These are phyloP conservation scores for Talaromyces sp. DNA, from an alignment of 2,329 filamentous ascomycete genomes.

Conservation along the genomic window DNA sequence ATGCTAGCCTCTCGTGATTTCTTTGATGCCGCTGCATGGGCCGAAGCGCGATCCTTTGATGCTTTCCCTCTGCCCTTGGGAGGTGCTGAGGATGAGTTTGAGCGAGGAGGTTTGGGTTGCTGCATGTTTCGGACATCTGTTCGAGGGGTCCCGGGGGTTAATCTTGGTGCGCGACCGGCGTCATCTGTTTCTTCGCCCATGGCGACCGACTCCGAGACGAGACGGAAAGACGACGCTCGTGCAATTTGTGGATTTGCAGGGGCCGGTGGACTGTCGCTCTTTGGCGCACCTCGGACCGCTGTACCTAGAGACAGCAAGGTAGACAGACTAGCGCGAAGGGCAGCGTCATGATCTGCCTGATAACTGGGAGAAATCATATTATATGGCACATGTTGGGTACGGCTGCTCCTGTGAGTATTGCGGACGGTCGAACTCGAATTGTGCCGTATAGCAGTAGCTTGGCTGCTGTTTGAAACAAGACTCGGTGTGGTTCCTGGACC, in stretches of 20 bases:
- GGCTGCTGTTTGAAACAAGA: constrained; percentile 39
- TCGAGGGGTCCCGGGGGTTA: constrained; percentile 21
- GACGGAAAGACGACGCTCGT: constrained; percentile 51
- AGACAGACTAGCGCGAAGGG: constrained; percentile 85
- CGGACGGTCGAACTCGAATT: constrained; percentile 37
- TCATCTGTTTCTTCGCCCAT: constrained; percentile 43
- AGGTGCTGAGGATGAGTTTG: constrained; percentile 19
- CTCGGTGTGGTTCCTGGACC: constrained; percentile 46
- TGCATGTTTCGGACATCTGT: constrained; percentile 25
- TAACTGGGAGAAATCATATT: constrained; percentile 70
- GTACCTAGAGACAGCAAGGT: constrained; percentile 93
- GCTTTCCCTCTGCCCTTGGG: constrained; percentile 30
- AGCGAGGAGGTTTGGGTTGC: constrained; percentile 25
- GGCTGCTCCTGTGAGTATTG: constrained; percentile 32
- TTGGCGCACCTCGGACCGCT: constrained; percentile 77
- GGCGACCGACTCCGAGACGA: constrained; percentile 59
- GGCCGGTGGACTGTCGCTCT: constrained; percentile 43
- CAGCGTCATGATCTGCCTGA: constrained; percentile 87
- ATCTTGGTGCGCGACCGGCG: constrained; percentile 15
- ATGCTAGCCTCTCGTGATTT: constrained; percentile 33
- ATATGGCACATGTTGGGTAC: constrained; percentile 53
- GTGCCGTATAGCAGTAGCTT: constrained; percentile 33
- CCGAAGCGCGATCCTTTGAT: constrained; percentile 38
- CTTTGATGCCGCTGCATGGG: constrained; percentile 30
- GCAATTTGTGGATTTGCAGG: constrained; percentile 25